Base-by-base conservation (phyloP, 169 alveolate species). In the Plasmodium inui region DNA sequence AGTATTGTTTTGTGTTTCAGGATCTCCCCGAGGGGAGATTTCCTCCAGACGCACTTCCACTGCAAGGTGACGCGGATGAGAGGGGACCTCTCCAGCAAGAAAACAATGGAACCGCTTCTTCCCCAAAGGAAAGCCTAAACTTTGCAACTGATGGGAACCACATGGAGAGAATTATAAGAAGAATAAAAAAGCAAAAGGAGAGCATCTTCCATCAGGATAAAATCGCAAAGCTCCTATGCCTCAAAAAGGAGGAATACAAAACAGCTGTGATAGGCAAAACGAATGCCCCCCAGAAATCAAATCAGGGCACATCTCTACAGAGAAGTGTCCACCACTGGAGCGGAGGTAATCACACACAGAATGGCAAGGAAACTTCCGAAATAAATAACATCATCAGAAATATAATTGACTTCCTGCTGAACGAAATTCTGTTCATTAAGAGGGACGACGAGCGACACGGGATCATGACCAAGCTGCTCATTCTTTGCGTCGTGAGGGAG, bases 351-450 rank as follows among this genome's bases (percentile, higher is more conserved):
- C 55, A 70, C 61, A 71, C 44, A 1, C 78, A 86, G 7, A 74
- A 32, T 70, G 44, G 17, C 12, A 28, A 73, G 44, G 53, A 67
- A 70, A 32, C 12, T 10, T 82, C 92, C 10, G 95, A 91, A 72
- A 91, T 91, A 41, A 91, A 39, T 78, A 91, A 91, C 37, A 91
- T 91, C 84, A 82, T 91, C 50, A 91, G 78, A 73, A 91, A 91
- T 91, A 82, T 91, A 70, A 91, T 91, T 32, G 74, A 82, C 84
- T 91, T 91, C 34, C 83, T 91, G 12, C 34, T 91, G 28, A 91
- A 91, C n/a, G 95, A 91, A 91, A 70, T 91, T 72, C 22, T 91
- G 55, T 91, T 32, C 78, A 91, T 91, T 41, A 91, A 91, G 84
- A 74, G 78, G 46, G 74, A 91, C 34, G 95, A 91, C 41, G 92